These are phyloP conservation scores for Sarocladium strictum DNA, from an alignment of 2,329 filamentous ascomycete genomes.

Conservation along the genomic window DNA sequence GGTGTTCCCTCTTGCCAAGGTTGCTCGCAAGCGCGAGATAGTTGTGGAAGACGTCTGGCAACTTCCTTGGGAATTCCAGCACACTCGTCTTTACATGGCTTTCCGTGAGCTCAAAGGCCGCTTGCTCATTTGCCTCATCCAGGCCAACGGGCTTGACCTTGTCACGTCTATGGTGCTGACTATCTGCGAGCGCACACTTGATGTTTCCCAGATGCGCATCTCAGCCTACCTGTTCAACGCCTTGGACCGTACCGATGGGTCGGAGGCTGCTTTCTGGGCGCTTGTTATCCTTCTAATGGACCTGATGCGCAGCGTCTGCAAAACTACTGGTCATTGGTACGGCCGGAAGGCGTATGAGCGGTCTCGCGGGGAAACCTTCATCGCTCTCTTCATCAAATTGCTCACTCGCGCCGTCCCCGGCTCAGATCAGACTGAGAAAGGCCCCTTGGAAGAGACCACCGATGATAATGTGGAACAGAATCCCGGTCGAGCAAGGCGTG, in stretches of 20 bases:
- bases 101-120: constrained; percentile 70
- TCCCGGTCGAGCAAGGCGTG: constrained; percentile 17
- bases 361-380: constrained; percentile 63
- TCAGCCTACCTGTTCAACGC: constrained; percentile 30
- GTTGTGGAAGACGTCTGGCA: constrained; percentile 78
- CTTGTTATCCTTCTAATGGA: constrained; percentile 29
- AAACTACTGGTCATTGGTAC: constrained; percentile 60
- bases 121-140: constrained; percentile 61
- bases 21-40: constrained; percentile 60
- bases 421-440: constrained; percentile 31
- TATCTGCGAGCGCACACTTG: constrained; percentile 40
- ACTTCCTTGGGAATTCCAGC: constrained; percentile 75
- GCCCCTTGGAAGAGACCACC: constrained; percentile 16
- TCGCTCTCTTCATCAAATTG: constrained; percentile 30
- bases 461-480: neutral
- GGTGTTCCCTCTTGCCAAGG: constrained; percentile 67
- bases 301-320: constrained; percentile 25
- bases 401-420: constrained; percentile 31
- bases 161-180: constrained; percentile 60
- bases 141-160: constrained; percentile 75
- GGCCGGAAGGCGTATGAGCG: constrained; percentile 79
- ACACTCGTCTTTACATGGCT: constrained; percentile 63
- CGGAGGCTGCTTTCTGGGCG: constrained; percentile 30
- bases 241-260: constrained; percentile 21
- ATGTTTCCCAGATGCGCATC: constrained; percentile 32